These are phyloP conservation scores for Diutina siamensis DNA, from an alignment of 1,139 yeast species.

Conservation along the genomic window DNA sequence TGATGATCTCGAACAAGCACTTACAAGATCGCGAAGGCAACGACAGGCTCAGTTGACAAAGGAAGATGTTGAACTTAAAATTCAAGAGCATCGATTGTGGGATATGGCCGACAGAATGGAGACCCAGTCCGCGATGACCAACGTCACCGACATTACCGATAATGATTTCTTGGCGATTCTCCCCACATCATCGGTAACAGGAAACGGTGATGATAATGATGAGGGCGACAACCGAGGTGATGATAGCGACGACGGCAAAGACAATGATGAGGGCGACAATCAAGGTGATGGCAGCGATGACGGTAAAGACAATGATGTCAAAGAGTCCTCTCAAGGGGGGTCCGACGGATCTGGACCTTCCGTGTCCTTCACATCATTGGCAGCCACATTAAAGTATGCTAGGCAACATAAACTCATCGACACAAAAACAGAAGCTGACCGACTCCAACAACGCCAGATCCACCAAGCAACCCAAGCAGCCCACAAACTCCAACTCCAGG, in stretches of 20 bases:
- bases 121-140: conserved; percentile 12
- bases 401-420: conserved; percentile 30
- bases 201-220: no score
- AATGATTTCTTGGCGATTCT: conserved; percentile 36
- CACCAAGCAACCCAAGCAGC: conserved; percentile 21
- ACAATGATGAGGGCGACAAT: no score
- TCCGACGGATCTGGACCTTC: no score
- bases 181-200: no score
- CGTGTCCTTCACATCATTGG: conserved; percentile 24
- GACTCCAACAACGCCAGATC: background rate
- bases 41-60: background rate
- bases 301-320: no score
- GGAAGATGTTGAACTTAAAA: background rate
- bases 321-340: no score
- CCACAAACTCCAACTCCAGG: conserved; percentile 21
- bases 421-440: conserved; percentile 8
- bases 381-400: conserved; percentile 45
- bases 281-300: no score
- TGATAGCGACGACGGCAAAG: no score
- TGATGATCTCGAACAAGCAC: background rate
- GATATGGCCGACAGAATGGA: background rate
- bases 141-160: no score
- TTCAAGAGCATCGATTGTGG: background rate
- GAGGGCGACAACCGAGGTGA: no score
- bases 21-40: background rate